Evolutionary conservation across 169 alveolate species (phyloP).

Genomic region (Cystoisospora suis): DNA sequence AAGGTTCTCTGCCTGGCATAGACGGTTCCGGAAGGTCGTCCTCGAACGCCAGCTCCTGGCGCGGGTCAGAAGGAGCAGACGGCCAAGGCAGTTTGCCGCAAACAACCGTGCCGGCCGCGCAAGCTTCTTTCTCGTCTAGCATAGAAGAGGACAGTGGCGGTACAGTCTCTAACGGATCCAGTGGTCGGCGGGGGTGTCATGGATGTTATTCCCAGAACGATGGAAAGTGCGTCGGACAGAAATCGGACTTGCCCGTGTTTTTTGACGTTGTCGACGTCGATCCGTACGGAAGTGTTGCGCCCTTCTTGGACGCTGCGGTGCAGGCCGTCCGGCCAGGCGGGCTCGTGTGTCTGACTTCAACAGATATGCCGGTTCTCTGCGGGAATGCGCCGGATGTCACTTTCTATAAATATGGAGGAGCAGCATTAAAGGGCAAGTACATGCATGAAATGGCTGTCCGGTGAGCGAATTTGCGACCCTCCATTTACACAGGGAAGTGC

Average conservation of each 20-base stretch:
- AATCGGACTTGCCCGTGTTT: constrained; percentile 11
- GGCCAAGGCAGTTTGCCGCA: not conserved
- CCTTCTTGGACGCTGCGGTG: constrained; percentile 89
- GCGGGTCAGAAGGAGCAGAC: not conserved
- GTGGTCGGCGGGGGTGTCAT: not conserved
- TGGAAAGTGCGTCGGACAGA: not conserved
- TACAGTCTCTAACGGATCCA: no score
- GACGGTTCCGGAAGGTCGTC: not conserved
- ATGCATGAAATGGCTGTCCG: constrained; percentile 88
- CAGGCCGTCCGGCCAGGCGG: constrained; percentile 77
- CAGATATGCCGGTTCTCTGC: constrained; percentile 92
- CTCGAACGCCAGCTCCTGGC: not conserved
- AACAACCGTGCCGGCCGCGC: no score
- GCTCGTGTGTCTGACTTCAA: constrained; percentile 89
- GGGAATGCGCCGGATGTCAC: constrained; percentile 89
- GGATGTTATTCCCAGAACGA: not conserved
- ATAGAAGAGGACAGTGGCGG: no score
- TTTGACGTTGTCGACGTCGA: constrained; percentile 90
- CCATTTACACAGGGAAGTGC: not conserved
- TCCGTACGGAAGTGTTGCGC: constrained; percentile 93
- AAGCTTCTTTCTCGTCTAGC: not conserved
- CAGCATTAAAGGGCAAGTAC: constrained; percentile 81
- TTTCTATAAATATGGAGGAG: constrained; percentile 91
- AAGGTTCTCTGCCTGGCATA: no score
- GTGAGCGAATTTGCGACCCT: constrained; percentile 4